Percentiles rank a stretch among this genome's conserved stretches.
phyloP scores from a whole-genome alignment of 2,329 filamentous ascomycete species.

The Nothomitra cinnamomea region DNA sequence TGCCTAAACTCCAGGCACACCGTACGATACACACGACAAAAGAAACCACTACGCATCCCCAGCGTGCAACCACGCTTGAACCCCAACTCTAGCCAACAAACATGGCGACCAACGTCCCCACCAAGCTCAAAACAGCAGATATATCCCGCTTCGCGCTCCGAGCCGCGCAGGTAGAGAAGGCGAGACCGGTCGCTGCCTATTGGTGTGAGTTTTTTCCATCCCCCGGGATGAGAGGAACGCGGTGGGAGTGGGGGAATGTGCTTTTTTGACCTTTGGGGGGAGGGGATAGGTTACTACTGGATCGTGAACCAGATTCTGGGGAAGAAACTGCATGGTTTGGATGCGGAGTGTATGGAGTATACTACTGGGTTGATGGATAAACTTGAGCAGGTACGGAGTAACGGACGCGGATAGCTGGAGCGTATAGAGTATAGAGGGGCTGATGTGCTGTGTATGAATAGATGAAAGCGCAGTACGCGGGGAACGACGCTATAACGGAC shows the following conservation, averaged over 20 bases:
- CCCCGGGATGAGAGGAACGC: too few species aligned
- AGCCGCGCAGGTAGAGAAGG: slow-evolving; percentile 65
- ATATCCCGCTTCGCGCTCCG: slow-evolving; percentile 70
- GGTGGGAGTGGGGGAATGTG: too few species aligned
- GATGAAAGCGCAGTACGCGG: slow-evolving; percentile 54
- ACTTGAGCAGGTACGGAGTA: slow-evolving; percentile 49
- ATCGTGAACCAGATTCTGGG: slow-evolving; percentile 82
- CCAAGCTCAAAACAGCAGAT: slow-evolving; percentile 61
- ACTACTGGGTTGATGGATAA: slow-evolving; percentile 80
- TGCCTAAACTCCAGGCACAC: too few species aligned
- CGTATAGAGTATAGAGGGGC: too few species aligned
- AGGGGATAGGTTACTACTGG: slow-evolving; percentile 60
- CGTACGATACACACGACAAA: too few species aligned
- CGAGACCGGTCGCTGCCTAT: slow-evolving; percentile 80
- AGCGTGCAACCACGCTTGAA: background rate
- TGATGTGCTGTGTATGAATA: slow-evolving; percentile 20
- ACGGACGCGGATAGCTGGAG: background rate
- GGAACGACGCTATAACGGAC: slow-evolving; percentile 71
- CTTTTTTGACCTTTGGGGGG: background rate
- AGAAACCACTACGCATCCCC: too few species aligned
- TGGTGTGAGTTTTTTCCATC: slow-evolving; percentile 53
- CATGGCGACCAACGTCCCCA: slow-evolving; percentile 60
- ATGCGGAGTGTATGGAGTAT: slow-evolving; percentile 63
- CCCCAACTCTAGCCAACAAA: too few species aligned
- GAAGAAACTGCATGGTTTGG: slow-evolving; percentile 59